These are phyloP conservation scores for Reticulomyxa filosa DNA, from an alignment of 78 protist species.

Conservation along the genomic window DNA sequence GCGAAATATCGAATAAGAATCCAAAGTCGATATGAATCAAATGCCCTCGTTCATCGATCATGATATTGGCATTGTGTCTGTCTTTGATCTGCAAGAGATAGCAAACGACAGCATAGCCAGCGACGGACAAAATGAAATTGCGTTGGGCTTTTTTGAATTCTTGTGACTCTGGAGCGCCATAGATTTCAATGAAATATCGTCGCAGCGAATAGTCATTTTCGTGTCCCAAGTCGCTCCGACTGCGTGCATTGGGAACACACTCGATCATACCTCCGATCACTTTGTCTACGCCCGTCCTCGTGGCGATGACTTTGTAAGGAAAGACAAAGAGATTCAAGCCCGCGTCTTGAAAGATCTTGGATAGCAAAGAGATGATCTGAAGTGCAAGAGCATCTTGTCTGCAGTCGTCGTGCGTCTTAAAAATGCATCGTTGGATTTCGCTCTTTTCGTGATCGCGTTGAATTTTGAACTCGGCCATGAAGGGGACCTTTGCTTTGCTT, in stretches of 20 bases:
- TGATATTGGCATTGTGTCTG: conserved; percentile 22
- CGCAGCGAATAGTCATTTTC: too few species aligned
- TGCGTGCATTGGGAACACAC: neutral
- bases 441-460: too few species aligned
- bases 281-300: neutral
- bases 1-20: conserved; percentile 14
- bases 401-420: neutral
- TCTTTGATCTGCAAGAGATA: conserved; percentile 8
- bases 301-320: conserved; percentile 8
- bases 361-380: neutral
- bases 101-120: conserved; percentile 1
- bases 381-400: conserved; percentile 1
- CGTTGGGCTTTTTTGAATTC: neutral
- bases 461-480: too few species aligned
- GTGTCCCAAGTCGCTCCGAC: too few species aligned
- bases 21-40: conserved; percentile 25
- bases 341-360: neutral
- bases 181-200: neutral
- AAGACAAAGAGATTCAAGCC: conserved; percentile 1
- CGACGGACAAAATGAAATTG: conserved; percentile 6
- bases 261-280: conserved; percentile 4
- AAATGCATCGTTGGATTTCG: too few species aligned
- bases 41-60: conserved; percentile 15
- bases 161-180: neutral
- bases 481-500: too few species aligned